A percentile compares a stretch with the other conserved stretches of the same genome.
Evolutionary conservation across 2,329 filamentous ascomycete species (phyloP).

Genomic region (Zymoseptoria brevis): DNA sequence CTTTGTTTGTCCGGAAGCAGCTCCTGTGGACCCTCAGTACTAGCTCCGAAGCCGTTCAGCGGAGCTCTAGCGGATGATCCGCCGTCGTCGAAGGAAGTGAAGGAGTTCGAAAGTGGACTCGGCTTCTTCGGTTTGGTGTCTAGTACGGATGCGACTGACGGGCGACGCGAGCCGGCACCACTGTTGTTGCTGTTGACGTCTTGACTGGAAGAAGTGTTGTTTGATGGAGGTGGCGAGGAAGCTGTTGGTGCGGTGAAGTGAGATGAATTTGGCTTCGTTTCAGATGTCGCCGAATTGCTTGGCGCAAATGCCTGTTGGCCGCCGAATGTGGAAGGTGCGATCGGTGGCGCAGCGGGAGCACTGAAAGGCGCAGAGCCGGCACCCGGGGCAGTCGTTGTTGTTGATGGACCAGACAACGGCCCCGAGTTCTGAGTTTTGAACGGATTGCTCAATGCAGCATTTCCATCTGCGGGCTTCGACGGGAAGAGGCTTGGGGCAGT

Average conservation of each 20-base stretch:
- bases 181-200: constrained; percentile 4
- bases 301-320: constrained; percentile 4
- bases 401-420: not conserved
- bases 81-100: constrained; percentile 17
- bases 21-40: not conserved
- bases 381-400: not conserved
- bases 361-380: not conserved
- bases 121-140: constrained; percentile 26
- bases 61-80: not conserved
- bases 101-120: constrained; percentile 29
- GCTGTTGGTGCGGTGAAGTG: constrained; percentile 4
- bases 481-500: constrained; percentile 4
- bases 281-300: constrained; percentile 10
- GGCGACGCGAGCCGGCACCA: constrained; percentile 11
- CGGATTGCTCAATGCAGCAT: constrained; percentile 1
- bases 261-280: constrained; percentile 14
- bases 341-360: not conserved
- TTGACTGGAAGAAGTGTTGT: not conserved
- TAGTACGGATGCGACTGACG: constrained; percentile 7
- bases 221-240: constrained; percentile 1
- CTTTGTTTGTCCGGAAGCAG: not conserved
- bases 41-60: not conserved
- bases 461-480: not conserved
- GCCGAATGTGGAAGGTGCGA: not conserved
- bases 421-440: not conserved